Evolutionary conservation across 495 filamentous ascomycete species (phyloP), one percentile per base, ranked within the genome.

Genomic region (Penicillium canariense): DNA sequence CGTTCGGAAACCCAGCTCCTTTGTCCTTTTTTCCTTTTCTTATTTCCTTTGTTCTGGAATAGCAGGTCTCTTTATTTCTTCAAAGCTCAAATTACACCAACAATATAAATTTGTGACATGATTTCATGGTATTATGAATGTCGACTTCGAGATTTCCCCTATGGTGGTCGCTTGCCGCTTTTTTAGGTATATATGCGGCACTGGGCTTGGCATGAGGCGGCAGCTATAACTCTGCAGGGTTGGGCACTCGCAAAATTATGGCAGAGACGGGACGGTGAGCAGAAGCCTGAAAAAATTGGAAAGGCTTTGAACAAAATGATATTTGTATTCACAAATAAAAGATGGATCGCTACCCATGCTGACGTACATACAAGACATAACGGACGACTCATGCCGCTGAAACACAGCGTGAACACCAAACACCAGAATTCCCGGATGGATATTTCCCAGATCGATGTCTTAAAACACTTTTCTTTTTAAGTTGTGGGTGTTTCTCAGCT

Each of bases 291-390:
- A 26, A 17, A 11, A 15, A 43, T 34, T 23, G 28, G 22, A 50
- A 44, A 48, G 15, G 36, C 38, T 56, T 60, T 32, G 45, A 54
- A 55, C 50, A 53, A 52, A 52, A 62, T 59, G 55, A 60, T 64
- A 61, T 55, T 57, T 66, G 52, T 68, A 68, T 68, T 68, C 65
- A 68, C 65, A 68, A 50, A 60, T 54, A 35, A 48, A 62, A 65
- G 54, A 55, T 56, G 62, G 54, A 68, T 63, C 65, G 65, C 65
- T 68, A 66, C 62, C 65, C 56, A 68, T 68, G 65, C 65, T 62
- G 55, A 65, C 60, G 52, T 58, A 63, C 58, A 64, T 64, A 65
- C 55, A 62, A 48, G 58, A 62, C 61, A 67, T 67, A 55, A 67
- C 52, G 47, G 58, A 61, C 30, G 40, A 51, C 50, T 36, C 34